Conservation (phyloP, 2,329 filamentous ascomycete genomes). For the Aspergillus nomiae region DNA sequence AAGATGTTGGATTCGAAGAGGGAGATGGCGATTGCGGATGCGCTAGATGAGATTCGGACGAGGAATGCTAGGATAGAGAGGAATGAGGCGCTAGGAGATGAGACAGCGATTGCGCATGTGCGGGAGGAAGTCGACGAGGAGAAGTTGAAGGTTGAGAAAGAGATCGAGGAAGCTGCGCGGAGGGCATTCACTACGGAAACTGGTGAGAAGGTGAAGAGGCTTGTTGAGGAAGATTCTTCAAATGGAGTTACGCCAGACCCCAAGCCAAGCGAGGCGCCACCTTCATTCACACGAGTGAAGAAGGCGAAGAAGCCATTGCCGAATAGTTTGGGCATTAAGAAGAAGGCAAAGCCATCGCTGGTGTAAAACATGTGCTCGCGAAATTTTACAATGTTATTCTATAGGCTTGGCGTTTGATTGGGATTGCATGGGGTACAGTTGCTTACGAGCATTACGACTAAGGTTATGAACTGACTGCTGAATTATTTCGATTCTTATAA, state of each 20-base stretch:
- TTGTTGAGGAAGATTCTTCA: conserved; percentile 48
- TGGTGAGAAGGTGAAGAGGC: conserved; percentile 55
- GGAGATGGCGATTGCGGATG: conserved; percentile 96
- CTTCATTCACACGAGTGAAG: conserved; percentile 71
- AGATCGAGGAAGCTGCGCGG: conserved; percentile 80
- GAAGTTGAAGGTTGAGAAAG: conserved; percentile 68
- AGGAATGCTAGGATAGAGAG: conserved; percentile 86
- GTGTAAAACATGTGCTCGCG: conserved; percentile 19
- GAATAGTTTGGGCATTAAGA: conserved; percentile 81
- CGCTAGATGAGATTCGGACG: conserved; percentile 89
- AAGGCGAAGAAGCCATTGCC: conserved; percentile 87
- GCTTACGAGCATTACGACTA: conserved; percentile 3
- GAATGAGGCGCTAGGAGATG: conserved; percentile 66
- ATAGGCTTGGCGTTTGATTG: conserved; percentile 12
- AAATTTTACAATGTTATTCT: background rate
- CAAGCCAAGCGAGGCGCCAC: conserved; percentile 43
- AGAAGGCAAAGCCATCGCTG: conserved; percentile 69
- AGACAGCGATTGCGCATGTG: conserved; percentile 58
- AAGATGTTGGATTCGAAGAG: conserved; percentile 91
- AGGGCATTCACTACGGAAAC: conserved; percentile 71
- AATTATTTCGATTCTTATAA: background rate
- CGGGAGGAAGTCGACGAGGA: conserved; percentile 60
- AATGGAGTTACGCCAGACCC: conserved; percentile 28
- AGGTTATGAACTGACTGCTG: background rate
- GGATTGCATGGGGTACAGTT: conserved; percentile 1